Base-by-base conservation (phyloP, 805 yeast genomes). In the Candida railenensis region DNA sequence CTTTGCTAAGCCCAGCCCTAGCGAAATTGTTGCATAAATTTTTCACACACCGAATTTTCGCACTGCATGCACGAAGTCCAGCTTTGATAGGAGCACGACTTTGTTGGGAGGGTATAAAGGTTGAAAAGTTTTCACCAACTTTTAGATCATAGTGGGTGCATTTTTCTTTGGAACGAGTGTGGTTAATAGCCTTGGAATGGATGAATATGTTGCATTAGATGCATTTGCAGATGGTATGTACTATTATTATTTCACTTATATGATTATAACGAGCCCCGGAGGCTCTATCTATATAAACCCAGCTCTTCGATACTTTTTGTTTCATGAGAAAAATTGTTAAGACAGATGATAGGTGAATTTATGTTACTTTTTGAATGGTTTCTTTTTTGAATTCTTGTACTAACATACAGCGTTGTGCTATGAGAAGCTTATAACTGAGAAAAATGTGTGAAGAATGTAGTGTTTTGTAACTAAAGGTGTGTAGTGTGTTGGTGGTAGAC, bases 261-360 rank as follows among this genome's bases (percentile, higher is more conserved):
- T 55, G 59, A 55, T 55, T 55, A 55, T 51, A 55, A 54, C 49
- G 58, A 50, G 58, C 59, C 59, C 51, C 40, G 55, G 52, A 48
- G 59, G 58, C 56, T 51, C 59, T 51, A 55, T 50, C 44, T 41
- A 34, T 52, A 56, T 56, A 56, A 56, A 56, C 59, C 59, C 59
- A 56, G 59, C 59, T 56, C 59, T 56, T 56, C 59, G 59, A 56
- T 53, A 52, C 38, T 49, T 51, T 53, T 49, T 55, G 57, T 55
- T 55, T 56, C 58, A 56, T 56, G 59, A 56, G 59, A 56, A 53
- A 53, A 54, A 48, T 42, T 38, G 48, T 49, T 49, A 51, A 54
- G 53, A 54, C 49, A 55, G 56, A 51, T 54, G 54, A 54, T 49
- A 45, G 42, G 42, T 33, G 15, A 32, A 14, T 20, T 39, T 39